Conservation (phyloP, 2,329 filamentous ascomycete genomes). For the Monosporascus sp. region DNA sequence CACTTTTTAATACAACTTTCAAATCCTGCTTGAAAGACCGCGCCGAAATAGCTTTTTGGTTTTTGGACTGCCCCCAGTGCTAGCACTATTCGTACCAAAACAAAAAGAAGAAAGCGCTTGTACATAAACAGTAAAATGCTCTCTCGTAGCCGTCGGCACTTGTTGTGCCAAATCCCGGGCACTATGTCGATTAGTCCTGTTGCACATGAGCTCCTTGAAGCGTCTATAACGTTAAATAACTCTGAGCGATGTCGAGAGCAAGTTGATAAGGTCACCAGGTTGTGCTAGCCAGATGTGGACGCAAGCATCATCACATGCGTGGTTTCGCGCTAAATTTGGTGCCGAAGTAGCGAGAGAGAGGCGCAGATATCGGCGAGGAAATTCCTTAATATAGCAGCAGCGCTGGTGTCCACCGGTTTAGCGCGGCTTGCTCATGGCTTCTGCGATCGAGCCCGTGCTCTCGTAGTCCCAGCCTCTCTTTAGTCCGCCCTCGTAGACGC, state of each 20-base stretch:
- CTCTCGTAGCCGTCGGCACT: too few relatives aligned
- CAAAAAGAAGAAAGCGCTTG: too few relatives aligned
- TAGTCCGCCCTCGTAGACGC: slow-evolving; percentile 60
- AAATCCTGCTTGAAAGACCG: too few relatives aligned
- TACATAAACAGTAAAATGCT: too few relatives aligned
- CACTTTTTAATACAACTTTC: too few relatives aligned
- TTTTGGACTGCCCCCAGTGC: too few relatives aligned
- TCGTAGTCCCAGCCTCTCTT: slow-evolving; percentile 59
- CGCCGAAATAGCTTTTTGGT: too few relatives aligned
- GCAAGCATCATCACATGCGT: slow-evolving; percentile 2
- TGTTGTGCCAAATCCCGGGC: too few relatives aligned
- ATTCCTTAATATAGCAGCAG: slow-evolving; percentile 2
- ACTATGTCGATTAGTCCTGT: slow-evolving; percentile 5
- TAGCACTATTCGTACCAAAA: too few relatives aligned
- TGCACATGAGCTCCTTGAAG: slow-evolving; percentile 10
- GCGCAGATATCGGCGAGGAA: slow-evolving; percentile 11
- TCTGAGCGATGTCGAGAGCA: slow-evolving; percentile 4
- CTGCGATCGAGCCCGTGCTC: slow-evolving; percentile 20
- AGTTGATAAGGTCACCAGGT: not conserved
- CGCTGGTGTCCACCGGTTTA: slow-evolving; percentile 7
- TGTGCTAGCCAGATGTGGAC: not conserved
- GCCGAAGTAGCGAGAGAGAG: slow-evolving; percentile 9
- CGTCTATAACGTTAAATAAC: slow-evolving; percentile 5
- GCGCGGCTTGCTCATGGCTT: slow-evolving; percentile 26
- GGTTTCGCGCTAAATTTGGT: slow-evolving; percentile 1